Conservation (phyloP, 352 stramenopile genomes). For the Elongisporangium anandrum region DNA sequence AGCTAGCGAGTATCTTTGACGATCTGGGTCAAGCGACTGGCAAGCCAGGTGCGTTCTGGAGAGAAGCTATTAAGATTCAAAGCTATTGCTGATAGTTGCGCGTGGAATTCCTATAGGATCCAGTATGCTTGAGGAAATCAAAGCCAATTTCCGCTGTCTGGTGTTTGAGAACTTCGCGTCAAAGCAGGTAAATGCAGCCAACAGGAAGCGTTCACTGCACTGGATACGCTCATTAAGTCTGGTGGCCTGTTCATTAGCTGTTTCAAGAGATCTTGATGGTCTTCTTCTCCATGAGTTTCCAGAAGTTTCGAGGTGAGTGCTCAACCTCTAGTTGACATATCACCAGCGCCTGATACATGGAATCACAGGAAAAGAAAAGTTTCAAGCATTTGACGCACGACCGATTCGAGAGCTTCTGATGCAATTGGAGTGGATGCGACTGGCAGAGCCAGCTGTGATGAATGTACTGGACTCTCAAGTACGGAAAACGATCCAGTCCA, state of each 20-base stretch:
- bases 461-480: constrained; percentile 55
- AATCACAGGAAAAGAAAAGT: constrained; percentile 45
- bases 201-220: neutral
- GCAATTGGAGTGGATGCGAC: constrained; percentile 57
- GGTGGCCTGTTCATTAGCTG: constrained; percentile 18
- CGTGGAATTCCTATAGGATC: neutral
- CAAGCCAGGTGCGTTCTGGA: neutral
- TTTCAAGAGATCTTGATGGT: constrained; percentile 63
- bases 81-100: neutral
- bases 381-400: constrained; percentile 39
- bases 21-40: constrained; percentile 10
- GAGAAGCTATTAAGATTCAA: neutral
- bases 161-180: constrained; percentile 44
- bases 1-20: constrained; percentile 61
- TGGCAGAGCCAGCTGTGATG: constrained; percentile 42
- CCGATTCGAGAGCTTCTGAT: constrained; percentile 43
- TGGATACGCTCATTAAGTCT: neutral
- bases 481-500: constrained; percentile 38
- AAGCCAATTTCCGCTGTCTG: constrained; percentile 37
- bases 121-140: constrained; percentile 52
- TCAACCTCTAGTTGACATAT: no score
- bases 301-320: constrained; percentile 33
- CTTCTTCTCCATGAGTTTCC: constrained; percentile 75
- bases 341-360: no score
- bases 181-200: constrained; percentile 12